These are phyloP conservation scores for Leccinum subgranulosum DNA, from an alignment of 768 basidiomycete genomes.

Conservation along the genomic window DNA sequence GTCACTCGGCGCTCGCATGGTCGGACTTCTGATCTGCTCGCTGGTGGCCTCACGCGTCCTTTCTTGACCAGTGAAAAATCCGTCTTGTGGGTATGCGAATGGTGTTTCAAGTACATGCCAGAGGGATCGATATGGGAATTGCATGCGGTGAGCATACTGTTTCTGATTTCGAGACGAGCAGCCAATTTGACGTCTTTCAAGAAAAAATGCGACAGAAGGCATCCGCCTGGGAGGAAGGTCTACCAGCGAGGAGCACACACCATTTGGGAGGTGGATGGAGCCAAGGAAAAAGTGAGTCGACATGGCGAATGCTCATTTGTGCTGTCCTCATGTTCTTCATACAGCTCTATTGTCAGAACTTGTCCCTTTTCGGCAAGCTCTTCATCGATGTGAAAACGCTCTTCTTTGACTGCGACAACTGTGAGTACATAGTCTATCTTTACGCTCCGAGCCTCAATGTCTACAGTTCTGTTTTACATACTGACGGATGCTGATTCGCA, in stretches of 20 bases:
- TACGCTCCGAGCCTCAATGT: not conserved
- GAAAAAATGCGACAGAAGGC: conserved; percentile 63
- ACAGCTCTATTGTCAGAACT: conserved; percentile 94
- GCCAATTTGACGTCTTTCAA: conserved; percentile 30
- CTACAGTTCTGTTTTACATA: conserved; percentile 81
- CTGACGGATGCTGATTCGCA: conserved; percentile 80
- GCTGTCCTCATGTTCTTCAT: not conserved
- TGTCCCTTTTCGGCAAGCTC: conserved; percentile 95
- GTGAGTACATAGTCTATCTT: conserved; percentile 40
- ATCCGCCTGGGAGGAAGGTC: conserved; percentile 87
- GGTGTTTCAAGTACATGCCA: conserved; percentile 96
- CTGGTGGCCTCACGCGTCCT: conserved; percentile 55
- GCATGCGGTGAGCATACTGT: conserved; percentile 47
- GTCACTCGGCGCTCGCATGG: conserved; percentile 61
- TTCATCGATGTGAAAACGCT: conserved; percentile 98
- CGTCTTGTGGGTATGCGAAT: conserved; percentile 80
- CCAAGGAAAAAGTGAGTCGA: conserved; percentile 66
- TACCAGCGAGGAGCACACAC: conserved; percentile 86
- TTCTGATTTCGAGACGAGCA: conserved; percentile 4
- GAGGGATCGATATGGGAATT: conserved; percentile 69
- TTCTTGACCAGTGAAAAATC: conserved; percentile 45
- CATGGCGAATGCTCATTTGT: not conserved
- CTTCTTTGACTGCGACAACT: conserved; percentile 87
- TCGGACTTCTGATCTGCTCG: conserved; percentile 70
- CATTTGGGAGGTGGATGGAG: conserved; percentile 96